Base-by-base conservation (phyloP, 2,329 filamentous ascomycete species). In the Metarhizium anisopliae region DNA sequence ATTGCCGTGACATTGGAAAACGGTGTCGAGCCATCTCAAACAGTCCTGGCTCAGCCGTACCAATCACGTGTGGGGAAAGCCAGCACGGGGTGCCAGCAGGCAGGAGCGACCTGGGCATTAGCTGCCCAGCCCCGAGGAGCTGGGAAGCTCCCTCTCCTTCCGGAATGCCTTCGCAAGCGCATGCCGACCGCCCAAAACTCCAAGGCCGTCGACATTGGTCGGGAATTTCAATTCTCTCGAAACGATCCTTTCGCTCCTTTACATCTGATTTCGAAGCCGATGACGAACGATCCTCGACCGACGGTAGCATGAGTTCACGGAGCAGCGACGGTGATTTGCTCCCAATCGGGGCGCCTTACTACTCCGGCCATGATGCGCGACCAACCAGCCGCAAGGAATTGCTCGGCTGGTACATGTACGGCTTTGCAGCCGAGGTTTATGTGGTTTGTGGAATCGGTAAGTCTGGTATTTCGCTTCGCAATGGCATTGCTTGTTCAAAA, bases 361-460 rank as follows among this genome's bases (percentile, higher is more conserved):
- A 95, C 69, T 78, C 79, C 2, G 90, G 89, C 59, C 90, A 97
- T 69, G 94, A 99, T 71, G 89, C 85, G 29, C 81, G 93, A n/a
- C 82, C 88, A 55, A 97, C 94, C 10, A 96, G 89, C 70, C 76
- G 75, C 63, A 93, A 88, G 71, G 94, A 99, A 79, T 81, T 97
- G 58, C 78, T 85, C 43, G 94, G 93, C 63, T 99, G 95, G 89
- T 99, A 97, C 72, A 87, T 87, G 69, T 97, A 97, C 75, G 89
- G 89, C 47, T 97, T 95, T 79, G 94, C 94, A 29, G 91, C 93
- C 20, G 94, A 99, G 74, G 93, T 95, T 54, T 97, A 96, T 70
- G 90, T 95, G 16, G 89, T 97, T 56, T 97, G 94, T 70, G 72
- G 70, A 53, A 73, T 73, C 56, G 93, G 92, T 89, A 70, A 68